Base-by-base conservation (phyloP, 371 early-diverging fungal genomes). In the Blakeslea trispora region DNA sequence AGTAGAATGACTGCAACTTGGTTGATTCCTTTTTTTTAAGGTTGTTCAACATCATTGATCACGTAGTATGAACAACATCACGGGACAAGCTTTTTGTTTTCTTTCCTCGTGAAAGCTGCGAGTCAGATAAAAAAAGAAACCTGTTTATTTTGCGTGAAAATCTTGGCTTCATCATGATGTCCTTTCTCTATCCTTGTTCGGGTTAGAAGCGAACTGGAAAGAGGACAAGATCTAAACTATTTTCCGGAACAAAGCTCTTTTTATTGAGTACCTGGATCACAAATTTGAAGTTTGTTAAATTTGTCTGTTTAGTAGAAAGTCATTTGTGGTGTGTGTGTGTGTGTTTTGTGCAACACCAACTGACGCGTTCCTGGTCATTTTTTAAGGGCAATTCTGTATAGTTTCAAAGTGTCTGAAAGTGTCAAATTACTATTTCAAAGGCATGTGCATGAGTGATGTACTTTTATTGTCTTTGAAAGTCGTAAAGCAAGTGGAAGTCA, bases 341-440 rank as follows among this genome's bases (percentile, higher is more conserved):
- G n/a, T n/a, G 3, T 37, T 7, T 37, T 37, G 37, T 37, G 37
- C 14, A 14, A 37, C 37, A 37, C 37, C 37, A 37, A 37, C 37
- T 37, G 37, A 37, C 37, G 37, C 37, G 37, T 37, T 37, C 37
- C 37, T 37, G 14, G 37, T 37, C 37, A 37, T 37, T 37, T 37
- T 37, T 37, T 14, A 37, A 37, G 37, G 37, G 14, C 11, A 37
- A 10, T 14, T 14, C 14, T 7, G 14, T 37, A 37, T 13, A 28
- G 7, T 28, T 11, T 37, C 37, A 37, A 37, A 37, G 37, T 37
- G 37, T 37, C 2, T 37, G 37, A 37, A 37, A 37, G 14, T 37
- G 37, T 37, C 37, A 37, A 37, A 10, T 37, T 37, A 37, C 28
- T 28, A 7, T 37, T 37, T 37, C 11, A 10, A 37, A 37, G 37